phyloP scores from a whole-genome alignment of 2,329 filamentous ascomycete species.

The Neofusicoccum ribis region DNA sequence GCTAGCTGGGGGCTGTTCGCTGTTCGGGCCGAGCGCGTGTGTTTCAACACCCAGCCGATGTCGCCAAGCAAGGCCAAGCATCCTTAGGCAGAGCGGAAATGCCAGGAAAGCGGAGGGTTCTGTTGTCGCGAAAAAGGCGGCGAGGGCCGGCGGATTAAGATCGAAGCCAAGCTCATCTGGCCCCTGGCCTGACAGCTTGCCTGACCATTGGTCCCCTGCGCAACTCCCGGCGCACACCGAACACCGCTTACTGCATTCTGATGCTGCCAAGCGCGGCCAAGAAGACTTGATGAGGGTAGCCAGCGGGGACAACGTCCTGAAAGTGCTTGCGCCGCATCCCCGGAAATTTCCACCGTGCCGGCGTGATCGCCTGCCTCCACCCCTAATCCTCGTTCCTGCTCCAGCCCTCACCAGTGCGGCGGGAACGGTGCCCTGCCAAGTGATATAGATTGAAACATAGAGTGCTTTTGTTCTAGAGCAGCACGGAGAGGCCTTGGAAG shows the following conservation, averaged over 20 bases:
- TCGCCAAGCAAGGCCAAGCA: slow-evolving; percentile 10
- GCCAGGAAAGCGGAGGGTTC: not conserved
- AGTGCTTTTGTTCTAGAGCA: not conserved
- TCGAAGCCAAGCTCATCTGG: not conserved
- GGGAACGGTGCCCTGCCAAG: not conserved
- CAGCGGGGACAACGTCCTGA: not conserved
- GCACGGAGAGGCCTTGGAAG: not conserved
- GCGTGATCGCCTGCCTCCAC: not conserved
- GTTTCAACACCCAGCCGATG: slow-evolving; percentile 1
- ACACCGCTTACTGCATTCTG: not conserved
- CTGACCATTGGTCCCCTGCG: slow-evolving; percentile 4
- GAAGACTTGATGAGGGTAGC: slow-evolving; percentile 7
- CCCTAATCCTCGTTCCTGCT: not conserved
- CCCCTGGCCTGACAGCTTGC: not conserved
- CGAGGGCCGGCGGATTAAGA: not conserved
- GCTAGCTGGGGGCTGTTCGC: not conserved
- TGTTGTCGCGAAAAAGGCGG: not conserved
- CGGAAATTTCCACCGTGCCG: slow-evolving; percentile 7
- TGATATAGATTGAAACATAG: slow-evolving; percentile 6
- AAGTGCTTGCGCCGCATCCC: not conserved
- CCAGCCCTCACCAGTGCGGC: not conserved
- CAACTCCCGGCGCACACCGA: not conserved
- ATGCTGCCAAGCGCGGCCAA: slow-evolving; percentile 13
- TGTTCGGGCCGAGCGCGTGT: slow-evolving; percentile 3
- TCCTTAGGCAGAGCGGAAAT: not conserved